Base-by-base conservation (phyloP, 495 filamentous ascomycete genomes). In the Parachaetomium inaequale region DNA sequence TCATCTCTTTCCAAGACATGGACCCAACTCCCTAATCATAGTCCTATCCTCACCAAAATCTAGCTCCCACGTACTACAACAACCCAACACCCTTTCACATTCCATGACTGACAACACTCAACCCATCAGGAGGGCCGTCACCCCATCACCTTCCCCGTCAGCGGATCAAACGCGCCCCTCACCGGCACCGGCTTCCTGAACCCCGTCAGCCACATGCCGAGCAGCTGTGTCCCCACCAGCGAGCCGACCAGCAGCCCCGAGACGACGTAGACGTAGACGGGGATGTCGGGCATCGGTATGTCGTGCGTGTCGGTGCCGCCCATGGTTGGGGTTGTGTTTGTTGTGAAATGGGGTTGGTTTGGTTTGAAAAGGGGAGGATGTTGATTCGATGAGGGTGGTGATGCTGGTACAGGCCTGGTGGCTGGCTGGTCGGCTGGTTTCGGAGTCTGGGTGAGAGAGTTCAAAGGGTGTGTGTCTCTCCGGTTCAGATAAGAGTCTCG, bases 211-310 rank as follows among this genome's bases (percentile, higher is more conserved):
- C 56, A 64, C 21, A 55, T 8, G 2, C 50, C 56, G 0, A 64
- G 56, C 2, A 64, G 21, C 10, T 59, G 51, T 1, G 50, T 55
- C 8, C 36, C 46, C 4, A 56, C 17, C 21, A 64, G 57, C 0
- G 42, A 42, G 40, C 28, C 21, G 7, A 59, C 23, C 29, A 64
- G 7, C 14, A 59, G 38, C 15, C 56, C 55, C 15, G 58, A 28
- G 50, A 64, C 21, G 29, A 64, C 17, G 50, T 64, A 64, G 42
- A 64, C 31, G 57, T 55, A 40, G 31, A 52, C 12, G 14, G 62
- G 62, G 38, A 64, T 50, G 43, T 51, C 31, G 31, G 57, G 38
- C 15, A 59, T 17, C 23, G 55, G 40, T 3, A 63, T 36, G 15
- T 47, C 55, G 29, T 58, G 26, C 1, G 17, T 46, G 31, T 52